Evolutionary conservation across 768 basidiomycete genomes (phyloP).

Genomic region (Mycena pura): DNA sequence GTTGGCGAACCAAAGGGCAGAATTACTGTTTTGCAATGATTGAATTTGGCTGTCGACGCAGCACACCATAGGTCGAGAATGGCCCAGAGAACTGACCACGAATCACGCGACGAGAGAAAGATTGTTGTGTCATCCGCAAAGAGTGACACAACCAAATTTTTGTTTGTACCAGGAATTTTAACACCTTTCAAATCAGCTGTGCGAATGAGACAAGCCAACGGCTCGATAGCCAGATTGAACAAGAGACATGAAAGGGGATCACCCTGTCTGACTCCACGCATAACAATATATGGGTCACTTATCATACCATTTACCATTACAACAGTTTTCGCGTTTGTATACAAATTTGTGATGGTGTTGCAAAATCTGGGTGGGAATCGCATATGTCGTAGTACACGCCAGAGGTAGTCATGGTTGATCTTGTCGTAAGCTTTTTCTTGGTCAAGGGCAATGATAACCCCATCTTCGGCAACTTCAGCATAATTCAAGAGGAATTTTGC

Average conservation of each 20-base stretch:
- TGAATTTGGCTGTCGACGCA: constrained; percentile 49
- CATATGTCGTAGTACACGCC: background rate
- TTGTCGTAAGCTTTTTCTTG: no score
- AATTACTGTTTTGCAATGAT: constrained; percentile 45
- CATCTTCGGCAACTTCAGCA: no score
- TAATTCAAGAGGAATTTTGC: no score
- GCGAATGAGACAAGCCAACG: constrained; percentile 38
- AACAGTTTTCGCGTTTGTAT: constrained; percentile 9
- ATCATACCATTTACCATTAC: constrained; percentile 22
- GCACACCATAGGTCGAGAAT: constrained; percentile 47
- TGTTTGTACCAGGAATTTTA: constrained; percentile 20
- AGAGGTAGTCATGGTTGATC: constrained; percentile 28
- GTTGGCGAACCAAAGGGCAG: constrained; percentile 39
- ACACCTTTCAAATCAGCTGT: constrained; percentile 37
- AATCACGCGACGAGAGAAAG: constrained; percentile 39
- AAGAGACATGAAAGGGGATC: constrained; percentile 48
- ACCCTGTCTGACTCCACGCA: constrained; percentile 36
- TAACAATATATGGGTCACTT: constrained; percentile 22
- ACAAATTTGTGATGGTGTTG: constrained; percentile 25
- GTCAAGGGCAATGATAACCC: no score
- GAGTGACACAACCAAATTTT: constrained; percentile 37
- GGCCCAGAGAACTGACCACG: constrained; percentile 26
- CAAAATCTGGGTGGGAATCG: constrained; percentile 21
- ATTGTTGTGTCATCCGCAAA: constrained; percentile 52
- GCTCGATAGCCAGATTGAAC: constrained; percentile 50